A percentile compares a stretch with the other conserved stretches of the same genome.
Evolutionary conservation across 495 filamentous ascomycete species (phyloP).

Genomic region (Sordaria brevicollis): DNA sequence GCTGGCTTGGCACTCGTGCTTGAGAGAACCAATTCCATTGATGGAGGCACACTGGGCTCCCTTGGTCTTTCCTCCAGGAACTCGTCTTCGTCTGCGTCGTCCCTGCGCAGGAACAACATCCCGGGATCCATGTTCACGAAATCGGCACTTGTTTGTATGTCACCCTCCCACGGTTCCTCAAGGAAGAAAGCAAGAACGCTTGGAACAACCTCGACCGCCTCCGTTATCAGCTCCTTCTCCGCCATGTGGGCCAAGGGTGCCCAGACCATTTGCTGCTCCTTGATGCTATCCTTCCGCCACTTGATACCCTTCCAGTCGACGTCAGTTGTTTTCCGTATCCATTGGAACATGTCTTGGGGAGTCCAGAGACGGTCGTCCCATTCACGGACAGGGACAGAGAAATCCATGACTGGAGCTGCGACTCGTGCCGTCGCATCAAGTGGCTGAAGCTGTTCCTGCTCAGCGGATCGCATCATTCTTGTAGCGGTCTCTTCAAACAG

Average conservation of each 20-base stretch:
- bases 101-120: constrained; percentile 38
- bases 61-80: constrained; percentile 25
- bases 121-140: constrained; percentile 43
- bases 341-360: constrained; percentile 16
- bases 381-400: constrained; percentile 43
- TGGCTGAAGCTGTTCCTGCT: constrained; percentile 53
- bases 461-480: constrained; percentile 30
- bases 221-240: constrained; percentile 13
- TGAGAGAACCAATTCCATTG: background rate
- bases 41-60: background rate
- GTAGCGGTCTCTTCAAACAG: constrained; percentile 36
- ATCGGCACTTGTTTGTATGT: constrained; percentile 27
- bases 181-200: constrained; percentile 14
- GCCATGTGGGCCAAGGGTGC: constrained; percentile 29
- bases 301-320: constrained; percentile 17
- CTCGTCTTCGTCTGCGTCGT: constrained; percentile 40
- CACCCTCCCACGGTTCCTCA: constrained; percentile 1
- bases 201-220: constrained; percentile 24
- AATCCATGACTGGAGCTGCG: constrained; percentile 49
- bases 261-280: constrained; percentile 40
- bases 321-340: constrained; percentile 16
- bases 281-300: constrained; percentile 32
- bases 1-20: background rate
- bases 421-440: constrained; percentile 47
- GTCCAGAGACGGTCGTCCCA: constrained; percentile 35